Evolutionary conservation across 768 basidiomycete genomes (phyloP).

Genomic region (Vararia minispora): DNA sequence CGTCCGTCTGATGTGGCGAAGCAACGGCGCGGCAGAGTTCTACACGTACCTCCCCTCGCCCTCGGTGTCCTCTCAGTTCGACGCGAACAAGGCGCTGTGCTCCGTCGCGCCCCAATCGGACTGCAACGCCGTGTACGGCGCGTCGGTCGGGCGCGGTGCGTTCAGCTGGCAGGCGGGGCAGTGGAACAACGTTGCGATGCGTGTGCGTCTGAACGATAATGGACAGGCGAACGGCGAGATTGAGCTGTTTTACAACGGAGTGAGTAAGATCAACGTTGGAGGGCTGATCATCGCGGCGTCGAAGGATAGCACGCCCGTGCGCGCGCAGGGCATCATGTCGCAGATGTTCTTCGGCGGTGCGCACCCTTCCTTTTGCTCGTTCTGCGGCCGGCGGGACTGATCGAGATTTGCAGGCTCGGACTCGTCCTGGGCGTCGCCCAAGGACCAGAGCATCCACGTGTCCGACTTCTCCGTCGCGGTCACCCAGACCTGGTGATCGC

Average conservation of each 20-base stretch:
- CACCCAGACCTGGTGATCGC: too few relatives aligned
- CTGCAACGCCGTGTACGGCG: slow-evolving; percentile 52
- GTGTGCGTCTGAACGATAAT: slow-evolving; percentile 64
- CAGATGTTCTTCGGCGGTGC: slow-evolving; percentile 74
- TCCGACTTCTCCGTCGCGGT: slow-evolving; percentile 62
- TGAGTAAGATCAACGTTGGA: slow-evolving; percentile 46
- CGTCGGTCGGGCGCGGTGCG: slow-evolving; percentile 55
- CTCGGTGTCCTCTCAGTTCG: slow-evolving; percentile 25
- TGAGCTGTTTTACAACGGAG: slow-evolving; percentile 53
- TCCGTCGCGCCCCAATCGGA: slow-evolving; percentile 33
- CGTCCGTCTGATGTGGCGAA: slow-evolving; percentile 61
- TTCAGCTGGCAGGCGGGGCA: slow-evolving; percentile 48
- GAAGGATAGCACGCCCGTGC: slow-evolving; percentile 34
- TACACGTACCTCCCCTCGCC: slow-evolving; percentile 63
- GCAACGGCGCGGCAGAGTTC: slow-evolving; percentile 46
- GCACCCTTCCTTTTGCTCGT: slow-evolving; percentile 15
- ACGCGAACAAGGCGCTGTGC: slow-evolving; percentile 38
- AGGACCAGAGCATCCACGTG: slow-evolving; percentile 52
- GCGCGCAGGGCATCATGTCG: slow-evolving; percentile 57
- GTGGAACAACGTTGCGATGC: slow-evolving; percentile 55
- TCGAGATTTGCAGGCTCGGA: slow-evolving; percentile 28
- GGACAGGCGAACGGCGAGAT: slow-evolving; percentile 64
- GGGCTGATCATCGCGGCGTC: slow-evolving; percentile 42
- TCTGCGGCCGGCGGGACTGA: slow-evolving; percentile 5
- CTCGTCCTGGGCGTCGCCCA: slow-evolving; percentile 43